phyloP scores from a whole-genome alignment of 495 filamentous ascomycete genomes.

The Tuber borchii region DNA sequence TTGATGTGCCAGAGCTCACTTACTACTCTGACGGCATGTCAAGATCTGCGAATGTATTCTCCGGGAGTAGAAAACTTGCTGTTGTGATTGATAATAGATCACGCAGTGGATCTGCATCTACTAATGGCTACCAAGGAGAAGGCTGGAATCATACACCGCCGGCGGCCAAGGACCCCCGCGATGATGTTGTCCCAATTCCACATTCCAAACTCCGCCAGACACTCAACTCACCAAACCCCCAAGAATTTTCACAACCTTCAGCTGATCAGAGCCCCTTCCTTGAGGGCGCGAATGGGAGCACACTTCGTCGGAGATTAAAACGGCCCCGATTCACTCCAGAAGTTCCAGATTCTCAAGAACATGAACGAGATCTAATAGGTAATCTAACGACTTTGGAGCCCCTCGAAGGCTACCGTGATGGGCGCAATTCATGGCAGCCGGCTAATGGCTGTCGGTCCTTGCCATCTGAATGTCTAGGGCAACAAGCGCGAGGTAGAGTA shows the following conservation, averaged over 20 bases:
- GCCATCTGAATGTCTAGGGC: background rate
- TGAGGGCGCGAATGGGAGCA: background rate
- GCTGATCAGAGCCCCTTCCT: background rate
- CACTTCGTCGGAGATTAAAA: background rate
- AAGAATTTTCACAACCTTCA: background rate
- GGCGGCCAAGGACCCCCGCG: constrained; percentile 19
- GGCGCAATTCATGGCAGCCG: background rate
- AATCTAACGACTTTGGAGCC: constrained; percentile 31
- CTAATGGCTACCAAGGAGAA: constrained; percentile 15
- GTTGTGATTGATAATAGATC: constrained; percentile 31
- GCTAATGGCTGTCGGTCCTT: background rate
- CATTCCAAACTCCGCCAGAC: background rate
- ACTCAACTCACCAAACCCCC: background rate
- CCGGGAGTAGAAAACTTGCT: constrained; percentile 29
- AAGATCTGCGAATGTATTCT: constrained; percentile 24
- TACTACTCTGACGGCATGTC: constrained; percentile 10
- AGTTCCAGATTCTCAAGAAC: constrained; percentile 23
- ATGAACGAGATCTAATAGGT: constrained; percentile 26
- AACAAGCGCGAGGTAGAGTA: background rate
- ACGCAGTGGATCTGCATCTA: constrained; percentile 25
- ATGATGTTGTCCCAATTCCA: constrained; percentile 1
- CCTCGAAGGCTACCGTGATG: constrained; percentile 9
- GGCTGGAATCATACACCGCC: constrained; percentile 7
- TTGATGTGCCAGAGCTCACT: background rate
- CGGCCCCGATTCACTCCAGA: constrained; percentile 7